phyloP scores from a whole-genome alignment of 2,329 filamentous ascomycete genomes.

The Fulvia fulva region DNA sequence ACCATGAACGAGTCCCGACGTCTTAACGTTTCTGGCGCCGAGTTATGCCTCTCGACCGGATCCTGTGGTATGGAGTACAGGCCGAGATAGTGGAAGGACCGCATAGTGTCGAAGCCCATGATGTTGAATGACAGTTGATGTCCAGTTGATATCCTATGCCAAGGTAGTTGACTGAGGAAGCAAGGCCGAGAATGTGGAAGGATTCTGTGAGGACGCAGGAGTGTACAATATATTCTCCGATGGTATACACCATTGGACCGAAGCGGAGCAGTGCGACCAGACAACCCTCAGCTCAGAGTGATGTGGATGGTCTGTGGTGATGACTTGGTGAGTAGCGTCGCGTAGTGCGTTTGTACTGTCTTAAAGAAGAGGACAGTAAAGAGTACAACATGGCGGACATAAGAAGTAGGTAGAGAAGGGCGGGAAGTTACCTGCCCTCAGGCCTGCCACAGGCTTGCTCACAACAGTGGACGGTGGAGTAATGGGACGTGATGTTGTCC shows the following conservation, averaged over 20 bases:
- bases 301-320: not conserved
- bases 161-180: not conserved
- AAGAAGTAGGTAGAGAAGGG: conserved; percentile 3
- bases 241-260: not conserved
- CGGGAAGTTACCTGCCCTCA: not conserved
- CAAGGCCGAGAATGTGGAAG: too few relatives aligned
- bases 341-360: not conserved
- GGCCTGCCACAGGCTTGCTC: conserved; percentile 6
- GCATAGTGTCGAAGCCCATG: conserved; percentile 25
- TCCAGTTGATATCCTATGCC: not conserved
- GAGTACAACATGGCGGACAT: conserved; percentile 1
- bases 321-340: not conserved
- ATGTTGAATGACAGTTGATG: not conserved
- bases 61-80: conserved; percentile 10
- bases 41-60: conserved; percentile 5
- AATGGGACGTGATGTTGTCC: not conserved
- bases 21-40: conserved; percentile 10
- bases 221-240: conserved; percentile 4
- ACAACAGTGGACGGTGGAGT: conserved; percentile 8
- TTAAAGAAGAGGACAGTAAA: not conserved
- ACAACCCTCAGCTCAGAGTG: conserved; percentile 13
- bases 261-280: not conserved
- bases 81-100: conserved; percentile 16
- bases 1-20: conserved; percentile 22
- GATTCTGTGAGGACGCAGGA: not conserved